Base-by-base conservation (phyloP, 2,329 filamentous ascomycete genomes). In the Cordyceps militaris region DNA sequence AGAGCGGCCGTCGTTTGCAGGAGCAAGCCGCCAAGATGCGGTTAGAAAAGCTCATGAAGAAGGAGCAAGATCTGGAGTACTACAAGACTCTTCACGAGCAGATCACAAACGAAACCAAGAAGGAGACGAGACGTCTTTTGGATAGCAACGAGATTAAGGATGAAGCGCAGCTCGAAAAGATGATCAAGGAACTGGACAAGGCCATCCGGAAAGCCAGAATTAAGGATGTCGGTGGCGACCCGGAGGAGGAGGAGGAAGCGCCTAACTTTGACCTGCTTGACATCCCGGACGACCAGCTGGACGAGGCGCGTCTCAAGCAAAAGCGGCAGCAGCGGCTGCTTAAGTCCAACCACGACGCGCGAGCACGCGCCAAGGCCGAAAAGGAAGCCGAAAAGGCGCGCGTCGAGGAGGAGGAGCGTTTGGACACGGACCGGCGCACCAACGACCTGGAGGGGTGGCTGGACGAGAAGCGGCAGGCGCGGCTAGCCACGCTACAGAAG, bases 11-110 rank as follows among this genome's bases (percentile, higher is more conserved):
- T 62, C 81, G 95, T 47, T 70, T 99, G 26, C 94, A 99, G 71
- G 91, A 97, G 66, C 94, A 99, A 72, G 94, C 94, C 0, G 93
- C 93, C 10, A 97, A 96, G 73, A 96, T 97, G 91, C 87, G 94
- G 8, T 76, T 99, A 0, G 94, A 99, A 63, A 96, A 96, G 66
- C 78, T 99, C 48, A 90, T 97, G 70, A 89, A 89, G 67, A 99
- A 99, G 72, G 94, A 99, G 73, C 86, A 96, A 68, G 92, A 97
- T 69, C 76, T 97, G 1, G 92, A 96, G 64, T 97, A 96, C 72
- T 97, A 92, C 77, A 91, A 91, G 68, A 84, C 91, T 59, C 75
- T 99, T 4, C 91, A 95, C 67, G 71, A 77, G 34, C 84, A 84
- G 62, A 77, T 97, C 10, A 81, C 79, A 1, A 84, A 87, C 24